Conservation (phyloP, 148 eudicot species). For the Polygonum maritimum region DNA sequence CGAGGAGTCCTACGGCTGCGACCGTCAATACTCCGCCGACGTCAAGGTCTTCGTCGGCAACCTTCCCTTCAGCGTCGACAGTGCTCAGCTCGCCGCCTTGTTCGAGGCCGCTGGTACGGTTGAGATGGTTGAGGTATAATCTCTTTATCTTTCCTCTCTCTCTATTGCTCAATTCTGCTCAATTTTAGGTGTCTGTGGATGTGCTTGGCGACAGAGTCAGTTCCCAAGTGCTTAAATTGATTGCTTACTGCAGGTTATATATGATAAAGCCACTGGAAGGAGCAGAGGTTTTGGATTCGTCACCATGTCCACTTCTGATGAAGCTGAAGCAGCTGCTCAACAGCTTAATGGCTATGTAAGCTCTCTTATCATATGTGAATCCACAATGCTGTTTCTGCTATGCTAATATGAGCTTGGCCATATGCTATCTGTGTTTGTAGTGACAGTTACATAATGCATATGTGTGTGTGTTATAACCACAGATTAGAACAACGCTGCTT, state of each 20-base stretch:
- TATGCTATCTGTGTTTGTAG: background rate
- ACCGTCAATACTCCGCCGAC: constrained; percentile 43
- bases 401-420: background rate
- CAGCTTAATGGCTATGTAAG: constrained; percentile 91
- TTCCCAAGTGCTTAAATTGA: background rate
- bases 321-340: constrained; percentile 74
- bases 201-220: background rate
- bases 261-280: constrained; percentile 80
- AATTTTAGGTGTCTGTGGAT: background rate
- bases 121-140: constrained; percentile 81
- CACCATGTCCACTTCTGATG: constrained; percentile 77
- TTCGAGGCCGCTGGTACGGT: constrained; percentile 68
- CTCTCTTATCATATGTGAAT: background rate
- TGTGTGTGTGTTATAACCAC: background rate
- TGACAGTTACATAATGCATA: background rate
- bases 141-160: background rate
- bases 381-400: background rate
- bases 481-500: background rate
- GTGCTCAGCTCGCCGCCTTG: constrained; percentile 67
- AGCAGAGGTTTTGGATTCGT: constrained; percentile 97
- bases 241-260: constrained; percentile 57
- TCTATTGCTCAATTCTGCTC: background rate
- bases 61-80: constrained; percentile 71
- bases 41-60: constrained; percentile 81
- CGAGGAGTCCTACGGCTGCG: constrained; percentile 18